Base-by-base conservation (phyloP, 805 yeast species). In the Ogataea naganishii region DNA sequence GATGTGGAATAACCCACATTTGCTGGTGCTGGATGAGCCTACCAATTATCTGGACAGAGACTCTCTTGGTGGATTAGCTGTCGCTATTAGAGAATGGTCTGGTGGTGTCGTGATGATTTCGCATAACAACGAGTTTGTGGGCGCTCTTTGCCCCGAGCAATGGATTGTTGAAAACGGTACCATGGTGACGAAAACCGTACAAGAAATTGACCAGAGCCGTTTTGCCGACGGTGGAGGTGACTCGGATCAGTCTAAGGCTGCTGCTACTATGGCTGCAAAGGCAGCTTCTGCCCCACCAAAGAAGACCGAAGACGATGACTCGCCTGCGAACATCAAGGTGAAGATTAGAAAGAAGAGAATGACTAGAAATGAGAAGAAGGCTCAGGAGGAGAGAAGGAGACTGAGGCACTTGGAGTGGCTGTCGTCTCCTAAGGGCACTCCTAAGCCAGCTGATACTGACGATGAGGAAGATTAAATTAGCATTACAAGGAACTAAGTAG, bases 101-200 rank as follows among this genome's bases (percentile, higher is more conserved):
- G 98, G 98, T 53, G 97, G 96, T 64, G 97, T 89, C 38, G 94
- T 89, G 35, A 84, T 89, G 95, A 89, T 89, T 62, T 88, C 97
- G 40, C 98, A 89, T 66, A 89, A 89, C 66, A 80, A 79, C 49
- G 98, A 89, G 61, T 89, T 89, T 44, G 96, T 88, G 25, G 95
- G 96, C 32, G 97, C 97, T 5, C 63, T 89, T 47, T 88, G 97
- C 58, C 97, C 97, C 22, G 98, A 89, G 64, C 96, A 88, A 60
- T 89, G 98, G 98, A 75, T 81, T 45, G 95, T 89, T 34, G 95
- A 85, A 56, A 81, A 88, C 49, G 97, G 97, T 56, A 70, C 70
- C 36, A 77, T 89, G 64, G 81, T 82, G 16, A 85, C 80, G 46
- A 82, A 78, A 64, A 95, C 95, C 39, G 72, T 72, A 35, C 74